Conservation (phyloP, 805 yeast species). For the Teunomyces panamensis region DNA sequence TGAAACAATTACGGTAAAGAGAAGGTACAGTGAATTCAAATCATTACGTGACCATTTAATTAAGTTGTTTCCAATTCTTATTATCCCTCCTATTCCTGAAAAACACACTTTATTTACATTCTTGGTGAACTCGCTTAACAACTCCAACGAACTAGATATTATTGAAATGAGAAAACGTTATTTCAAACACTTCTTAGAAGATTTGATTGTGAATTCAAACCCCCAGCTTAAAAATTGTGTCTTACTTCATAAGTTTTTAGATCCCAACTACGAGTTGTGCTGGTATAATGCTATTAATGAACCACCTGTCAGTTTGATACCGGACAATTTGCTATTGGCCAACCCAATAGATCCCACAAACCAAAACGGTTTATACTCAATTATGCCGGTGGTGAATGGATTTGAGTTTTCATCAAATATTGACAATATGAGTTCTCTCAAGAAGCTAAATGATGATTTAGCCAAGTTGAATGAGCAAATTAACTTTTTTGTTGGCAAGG, state of each 20-base stretch:
- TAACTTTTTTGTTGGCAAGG: conserved; percentile 25
- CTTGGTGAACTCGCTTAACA: conserved; percentile 38
- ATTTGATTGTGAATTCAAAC: conserved; percentile 31
- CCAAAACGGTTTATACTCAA: conserved; percentile 51
- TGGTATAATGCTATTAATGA: conserved; percentile 52
- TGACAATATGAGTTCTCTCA: conserved; percentile 30
- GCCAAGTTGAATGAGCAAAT: conserved; percentile 32
- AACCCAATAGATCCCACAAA: conserved; percentile 51
- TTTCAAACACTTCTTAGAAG: conserved; percentile 42
- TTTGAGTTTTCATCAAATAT: conserved; percentile 29
- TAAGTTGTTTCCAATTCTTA: conserved; percentile 37
- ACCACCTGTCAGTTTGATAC: conserved; percentile 43
- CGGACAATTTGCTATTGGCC: conserved; percentile 46
- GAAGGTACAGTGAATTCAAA: conserved; percentile 44
- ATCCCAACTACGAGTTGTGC: conserved; percentile 47
- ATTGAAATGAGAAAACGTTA: conserved; percentile 50
- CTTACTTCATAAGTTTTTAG: conserved; percentile 46
- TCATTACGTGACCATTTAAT: conserved; percentile 37
- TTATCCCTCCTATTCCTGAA: conserved; percentile 45
- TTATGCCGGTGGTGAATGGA: conserved; percentile 44
- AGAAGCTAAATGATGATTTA: conserved; percentile 35
- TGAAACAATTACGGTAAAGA: conserved; percentile 31
- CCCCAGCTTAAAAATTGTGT: conserved; percentile 32
- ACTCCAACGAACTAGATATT: conserved; percentile 31
- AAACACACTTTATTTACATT: conserved; percentile 46